Base-by-base conservation (phyloP, 495 filamentous ascomycete genomes). In the Penicillium herquei region DNA sequence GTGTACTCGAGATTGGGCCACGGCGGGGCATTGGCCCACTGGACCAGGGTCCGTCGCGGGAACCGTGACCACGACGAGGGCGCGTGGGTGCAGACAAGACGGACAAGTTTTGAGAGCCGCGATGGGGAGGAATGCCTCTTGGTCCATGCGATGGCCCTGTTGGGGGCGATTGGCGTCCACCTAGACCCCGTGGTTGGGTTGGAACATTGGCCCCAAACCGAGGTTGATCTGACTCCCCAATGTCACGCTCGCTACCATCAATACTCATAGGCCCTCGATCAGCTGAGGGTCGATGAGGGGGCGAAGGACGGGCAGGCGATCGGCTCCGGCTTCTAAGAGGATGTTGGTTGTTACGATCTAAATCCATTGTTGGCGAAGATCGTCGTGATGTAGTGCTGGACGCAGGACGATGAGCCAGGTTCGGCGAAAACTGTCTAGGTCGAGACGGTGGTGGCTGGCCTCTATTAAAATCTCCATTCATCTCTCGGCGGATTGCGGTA, bases 11-110 rank as follows among this genome's bases (percentile, higher is more conserved):
- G 41, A 63, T 30, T 45, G 69, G 67, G 40, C 73, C 73, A 58
- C 78, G 77, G 46, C 79, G 74, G 12, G 54, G 48, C 35, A 65
- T 52, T 7, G 76, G 61, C 12, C 64, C 52, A n/a, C 75, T 70
- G 30, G 49, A 31, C 74, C 74, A 77, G 16, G 60, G 37, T 16
- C 47, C 68, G 8, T 75, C 72, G 35, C 70, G 69, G n/a, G 70
- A 65, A 49, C 62, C 66, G 33, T 70, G 56, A 47, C 73, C 78
- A 32, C 81, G 79, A 37, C 81, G 80, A 34, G 83, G 83, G 10
- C 80, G 81, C 13, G 82, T 84, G n/a, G 84, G 84, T 11, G 83
- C 83, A 35, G 81, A 78, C 1, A 85, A 66, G 17, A 83, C 56
- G 33, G 82, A 78, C 30, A 77, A 65, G 57, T 73, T 83, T 4